Conservation (phyloP, 257 asterid species). For the Solanum okadae region DNA sequence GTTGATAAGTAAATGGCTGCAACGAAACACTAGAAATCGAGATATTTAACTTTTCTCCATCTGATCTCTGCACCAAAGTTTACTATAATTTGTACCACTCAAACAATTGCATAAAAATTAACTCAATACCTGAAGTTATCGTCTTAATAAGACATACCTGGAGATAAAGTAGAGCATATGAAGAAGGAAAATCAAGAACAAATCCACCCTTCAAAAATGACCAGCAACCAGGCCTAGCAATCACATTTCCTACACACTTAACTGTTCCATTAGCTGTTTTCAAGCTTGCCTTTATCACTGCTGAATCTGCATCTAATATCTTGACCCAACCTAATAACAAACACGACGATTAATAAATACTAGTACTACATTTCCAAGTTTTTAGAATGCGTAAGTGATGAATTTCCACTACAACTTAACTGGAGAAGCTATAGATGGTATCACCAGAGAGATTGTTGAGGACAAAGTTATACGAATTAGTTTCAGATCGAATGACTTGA, state of each 20-base stretch:
- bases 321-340: background rate
- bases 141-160: background rate
- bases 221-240: conserved; percentile 1
- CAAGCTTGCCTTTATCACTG: background rate
- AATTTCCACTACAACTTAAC: background rate
- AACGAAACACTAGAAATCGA: background rate
- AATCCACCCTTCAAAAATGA: conserved; percentile 8
- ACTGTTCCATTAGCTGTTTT: background rate
- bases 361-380: background rate
- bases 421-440: background rate
- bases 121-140: background rate
- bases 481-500: background rate
- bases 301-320: background rate
- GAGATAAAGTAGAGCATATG: background rate
- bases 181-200: background rate
- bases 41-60: background rate
- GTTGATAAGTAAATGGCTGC: background rate
- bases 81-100: background rate
- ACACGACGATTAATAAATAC: background rate
- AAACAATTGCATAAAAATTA: background rate
- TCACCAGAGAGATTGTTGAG: background rate
- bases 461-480: background rate
- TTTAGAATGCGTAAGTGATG: background rate
- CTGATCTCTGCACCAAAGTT: background rate
- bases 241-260: background rate